These are phyloP conservation scores for Aspergillus fischeri DNA, from an alignment of 2,329 filamentous ascomycete genomes.

Conservation along the genomic window DNA sequence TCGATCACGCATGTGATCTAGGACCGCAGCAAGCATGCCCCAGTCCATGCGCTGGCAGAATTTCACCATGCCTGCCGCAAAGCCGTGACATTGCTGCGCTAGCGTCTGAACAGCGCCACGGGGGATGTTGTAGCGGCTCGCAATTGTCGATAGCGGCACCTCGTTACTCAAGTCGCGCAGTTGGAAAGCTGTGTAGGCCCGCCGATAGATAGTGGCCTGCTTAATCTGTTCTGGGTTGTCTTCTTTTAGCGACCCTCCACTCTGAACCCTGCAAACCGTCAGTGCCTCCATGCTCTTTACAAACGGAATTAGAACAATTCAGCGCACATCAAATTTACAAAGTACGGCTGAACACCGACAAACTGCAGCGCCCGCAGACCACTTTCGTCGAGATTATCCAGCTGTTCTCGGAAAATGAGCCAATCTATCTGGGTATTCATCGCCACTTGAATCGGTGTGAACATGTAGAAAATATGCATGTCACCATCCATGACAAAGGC, in stretches of 20 bases:
- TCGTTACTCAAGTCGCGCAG: conserved; percentile 77
- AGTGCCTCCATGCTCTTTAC: not conserved
- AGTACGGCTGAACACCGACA: conserved; percentile 63
- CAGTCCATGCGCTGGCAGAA: conserved; percentile 75
- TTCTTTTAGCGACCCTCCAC: conserved; percentile 59
- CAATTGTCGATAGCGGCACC: conserved; percentile 64
- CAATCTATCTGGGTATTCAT: conserved; percentile 58
- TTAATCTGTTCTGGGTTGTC: conserved; percentile 58
- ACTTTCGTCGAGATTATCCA: conserved; percentile 67
- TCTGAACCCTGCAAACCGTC: conserved; percentile 56
- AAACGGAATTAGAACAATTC: not conserved
- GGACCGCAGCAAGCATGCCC: conserved; percentile 66
- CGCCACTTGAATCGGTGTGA: conserved; percentile 63
- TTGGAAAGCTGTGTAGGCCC: conserved; percentile 72
- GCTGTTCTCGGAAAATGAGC: conserved; percentile 67
- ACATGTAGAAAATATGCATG: conserved; percentile 74
- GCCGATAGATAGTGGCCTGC: conserved; percentile 60
- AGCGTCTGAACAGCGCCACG: conserved; percentile 68
- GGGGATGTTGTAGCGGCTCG: conserved; percentile 65
- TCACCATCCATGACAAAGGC: conserved; percentile 78
- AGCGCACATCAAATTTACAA: conserved; percentile 62
- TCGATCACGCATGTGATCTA: conserved; percentile 72
- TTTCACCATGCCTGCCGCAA: conserved; percentile 73
- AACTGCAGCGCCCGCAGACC: conserved; percentile 64
- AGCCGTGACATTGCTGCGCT: conserved; percentile 71